phyloP scores from a whole-genome alignment of 345 rosid genomes.

The Dipteronia dyeriana region DNA sequence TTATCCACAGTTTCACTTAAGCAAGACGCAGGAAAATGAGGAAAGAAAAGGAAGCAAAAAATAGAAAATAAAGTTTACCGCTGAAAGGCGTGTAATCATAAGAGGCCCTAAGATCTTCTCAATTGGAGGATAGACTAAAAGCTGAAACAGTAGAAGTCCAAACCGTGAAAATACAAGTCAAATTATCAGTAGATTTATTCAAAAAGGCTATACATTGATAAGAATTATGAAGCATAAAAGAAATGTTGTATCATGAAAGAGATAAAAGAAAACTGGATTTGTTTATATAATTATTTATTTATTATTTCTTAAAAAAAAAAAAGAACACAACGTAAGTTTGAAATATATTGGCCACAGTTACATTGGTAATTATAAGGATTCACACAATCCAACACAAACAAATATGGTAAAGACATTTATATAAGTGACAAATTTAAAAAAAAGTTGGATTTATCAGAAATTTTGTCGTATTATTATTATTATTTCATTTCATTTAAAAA shows the following conservation, averaged over 20 bases:
- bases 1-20: not conserved
- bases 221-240: not conserved
- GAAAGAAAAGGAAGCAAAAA: not conserved
- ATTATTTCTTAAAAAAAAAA: no score
- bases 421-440: no score
- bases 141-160: conserved; percentile 57
- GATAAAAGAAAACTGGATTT: conserved; percentile 14
- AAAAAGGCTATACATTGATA: not conserved
- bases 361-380: no score
- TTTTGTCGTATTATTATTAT: no score
- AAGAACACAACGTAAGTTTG: no score
- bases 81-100: conserved; percentile 44
- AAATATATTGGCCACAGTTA: no score
- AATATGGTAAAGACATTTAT: no score
- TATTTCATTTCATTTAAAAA: no score
- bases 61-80: conserved; percentile 28
- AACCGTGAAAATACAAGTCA: conserved; percentile 30
- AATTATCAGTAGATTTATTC: not conserved
- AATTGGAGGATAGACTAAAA: conserved; percentile 44
- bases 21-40: not conserved
- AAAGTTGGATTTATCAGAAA: no score
- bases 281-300: no score
- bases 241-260: not conserved
- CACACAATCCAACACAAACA: no score
- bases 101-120: conserved; percentile 51